phyloP scores from a whole-genome alignment of 306 rosid genomes.

The Albizia julibrissin region DNA sequence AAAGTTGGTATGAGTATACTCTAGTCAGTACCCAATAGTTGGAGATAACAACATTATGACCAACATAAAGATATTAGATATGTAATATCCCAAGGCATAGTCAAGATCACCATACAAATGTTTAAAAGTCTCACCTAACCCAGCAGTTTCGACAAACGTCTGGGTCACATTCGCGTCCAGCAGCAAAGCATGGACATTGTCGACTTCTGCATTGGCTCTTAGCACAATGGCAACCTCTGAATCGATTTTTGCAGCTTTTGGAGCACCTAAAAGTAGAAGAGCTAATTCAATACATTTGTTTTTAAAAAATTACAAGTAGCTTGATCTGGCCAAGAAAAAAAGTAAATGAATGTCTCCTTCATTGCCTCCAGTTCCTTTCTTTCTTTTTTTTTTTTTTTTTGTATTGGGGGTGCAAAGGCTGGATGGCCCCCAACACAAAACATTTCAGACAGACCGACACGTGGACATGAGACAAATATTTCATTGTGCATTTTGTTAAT shows the following conservation, averaged over 20 bases:
- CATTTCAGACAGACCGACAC: neutral
- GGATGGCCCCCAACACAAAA: neutral
- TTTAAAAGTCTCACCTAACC: constrained; percentile 70
- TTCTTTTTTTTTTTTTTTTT: neutral
- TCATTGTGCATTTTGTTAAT: constrained; percentile 6
- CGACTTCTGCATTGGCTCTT: constrained; percentile 99
- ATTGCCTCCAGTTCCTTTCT: neutral
- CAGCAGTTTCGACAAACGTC: constrained; percentile 98
- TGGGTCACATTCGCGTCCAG: constrained; percentile 98
- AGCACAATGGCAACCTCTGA: constrained; percentile 98
- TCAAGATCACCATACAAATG: constrained; percentile 18
- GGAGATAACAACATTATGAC: neutral
- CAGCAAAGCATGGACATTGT: constrained; percentile 98
- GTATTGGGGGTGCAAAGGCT: constrained; percentile 5
- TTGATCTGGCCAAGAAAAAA: neutral
- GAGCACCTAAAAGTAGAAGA: constrained; percentile 68
- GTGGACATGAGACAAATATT: neutral
- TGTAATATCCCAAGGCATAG: constrained; percentile 10
- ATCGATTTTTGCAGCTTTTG: constrained; percentile 95
- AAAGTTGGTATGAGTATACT: neutral
- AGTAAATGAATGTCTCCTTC: constrained; percentile 4
- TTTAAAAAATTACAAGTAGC: neutral
- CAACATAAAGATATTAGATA: constrained; percentile 21
- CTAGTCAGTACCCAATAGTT: neutral
- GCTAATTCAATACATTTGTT: constrained; percentile 10